These are phyloP conservation scores for Byssothecium circinans DNA, from an alignment of 2,329 filamentous ascomycete genomes.

Conservation along the genomic window DNA sequence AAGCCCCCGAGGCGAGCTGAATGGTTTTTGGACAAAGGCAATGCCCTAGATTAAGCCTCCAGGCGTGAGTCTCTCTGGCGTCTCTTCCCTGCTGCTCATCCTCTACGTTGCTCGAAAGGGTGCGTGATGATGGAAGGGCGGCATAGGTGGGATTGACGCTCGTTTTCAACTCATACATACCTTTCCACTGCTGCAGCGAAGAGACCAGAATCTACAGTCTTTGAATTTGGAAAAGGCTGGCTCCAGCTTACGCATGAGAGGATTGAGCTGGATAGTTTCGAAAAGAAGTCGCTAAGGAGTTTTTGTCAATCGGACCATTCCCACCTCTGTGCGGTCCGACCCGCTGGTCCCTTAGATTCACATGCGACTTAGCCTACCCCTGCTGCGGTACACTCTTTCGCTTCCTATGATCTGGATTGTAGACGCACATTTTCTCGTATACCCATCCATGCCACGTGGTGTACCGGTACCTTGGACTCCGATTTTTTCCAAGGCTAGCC, in stretches of 20 bases:
- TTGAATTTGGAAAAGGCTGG: no score
- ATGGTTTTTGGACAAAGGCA: constrained; percentile 43
- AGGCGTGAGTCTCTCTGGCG: constrained; percentile 36
- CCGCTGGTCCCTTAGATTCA: not conserved
- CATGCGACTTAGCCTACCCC: not conserved
- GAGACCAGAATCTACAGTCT: no score
- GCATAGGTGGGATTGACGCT: constrained; percentile 34
- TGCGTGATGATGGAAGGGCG: constrained; percentile 23
- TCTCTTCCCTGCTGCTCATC: constrained; percentile 29
- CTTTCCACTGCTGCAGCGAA: not conserved
- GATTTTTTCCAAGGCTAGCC: not conserved
- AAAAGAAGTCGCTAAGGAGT: no score
- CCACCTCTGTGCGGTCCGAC: not conserved
- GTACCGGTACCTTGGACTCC: not conserved
- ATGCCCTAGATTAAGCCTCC: constrained; percentile 32
- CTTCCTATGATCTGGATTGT: not conserved
- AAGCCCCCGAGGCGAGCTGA: constrained; percentile 12
- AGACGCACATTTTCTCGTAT: not conserved
- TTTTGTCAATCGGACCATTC: not conserved
- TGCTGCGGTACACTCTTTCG: not conserved
- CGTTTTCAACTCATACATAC: constrained; percentile 39
- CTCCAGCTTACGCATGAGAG: no score
- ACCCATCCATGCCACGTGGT: not conserved
- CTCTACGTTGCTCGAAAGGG: constrained; percentile 17
- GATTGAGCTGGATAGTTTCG: no score